phyloP scores from a whole-genome alignment of 225 moss, liverwort and hornwort species.

The Anthoceros angustus region DNA sequence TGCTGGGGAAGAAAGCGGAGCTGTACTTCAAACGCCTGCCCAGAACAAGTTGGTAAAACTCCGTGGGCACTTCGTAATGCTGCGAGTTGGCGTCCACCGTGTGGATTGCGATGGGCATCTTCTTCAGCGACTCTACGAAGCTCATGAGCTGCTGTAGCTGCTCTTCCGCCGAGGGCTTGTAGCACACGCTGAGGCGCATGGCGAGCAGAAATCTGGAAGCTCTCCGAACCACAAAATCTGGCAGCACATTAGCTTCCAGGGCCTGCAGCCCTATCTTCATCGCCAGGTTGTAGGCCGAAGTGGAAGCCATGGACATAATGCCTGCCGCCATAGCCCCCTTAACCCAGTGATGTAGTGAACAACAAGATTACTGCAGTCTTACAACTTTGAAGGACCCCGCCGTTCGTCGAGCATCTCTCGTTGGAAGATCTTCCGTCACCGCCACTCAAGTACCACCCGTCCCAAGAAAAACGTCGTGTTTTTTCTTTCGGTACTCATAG shows the following conservation, averaged over 20 bases:
- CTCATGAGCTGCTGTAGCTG: conserved; percentile 41
- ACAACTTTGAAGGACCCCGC: no score
- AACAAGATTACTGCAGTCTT: no score
- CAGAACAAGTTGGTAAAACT: conserved; percentile 59
- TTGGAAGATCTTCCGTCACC: no score
- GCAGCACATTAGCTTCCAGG: conserved; percentile 48
- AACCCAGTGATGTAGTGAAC: no score
- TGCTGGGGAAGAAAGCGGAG: conserved; percentile 33
- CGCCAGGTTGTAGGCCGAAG: conserved; percentile 24
- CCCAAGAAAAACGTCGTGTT: no score
- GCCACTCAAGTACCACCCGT: no score
- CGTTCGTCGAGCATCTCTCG: no score
- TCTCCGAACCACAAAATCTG: conserved; percentile 50
- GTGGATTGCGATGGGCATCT: conserved; percentile 84
- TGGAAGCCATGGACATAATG: background rate
- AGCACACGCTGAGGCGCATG: conserved; percentile 44
- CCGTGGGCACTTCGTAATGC: conserved; percentile 88
- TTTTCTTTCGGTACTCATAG: no score
- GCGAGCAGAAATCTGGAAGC: conserved; percentile 60
- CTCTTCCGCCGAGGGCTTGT: conserved; percentile 24
- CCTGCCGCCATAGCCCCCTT: background rate
- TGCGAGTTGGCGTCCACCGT: conserved; percentile 68
- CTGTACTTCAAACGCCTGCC: conserved; percentile 94
- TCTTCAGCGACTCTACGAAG: conserved; percentile 70
- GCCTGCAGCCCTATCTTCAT: conserved; percentile 41